A percentile compares a stretch with the other conserved stretches of the same genome.
phyloP scores from a whole-genome alignment of 139 green algal genomes.

The Edaphochlamys debaryana region DNA sequence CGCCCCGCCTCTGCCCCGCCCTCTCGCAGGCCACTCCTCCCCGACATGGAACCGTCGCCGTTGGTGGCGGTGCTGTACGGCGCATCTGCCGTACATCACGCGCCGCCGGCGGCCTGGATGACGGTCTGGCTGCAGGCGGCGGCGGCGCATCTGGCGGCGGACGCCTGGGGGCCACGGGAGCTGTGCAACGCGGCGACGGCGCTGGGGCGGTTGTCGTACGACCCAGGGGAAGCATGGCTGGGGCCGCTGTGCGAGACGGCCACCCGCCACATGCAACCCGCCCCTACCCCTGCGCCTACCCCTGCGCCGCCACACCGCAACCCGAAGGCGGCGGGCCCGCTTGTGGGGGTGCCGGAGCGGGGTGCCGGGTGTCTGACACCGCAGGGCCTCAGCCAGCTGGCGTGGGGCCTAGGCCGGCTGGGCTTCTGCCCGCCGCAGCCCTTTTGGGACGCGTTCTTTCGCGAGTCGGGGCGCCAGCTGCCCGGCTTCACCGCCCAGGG shows the following conservation, averaged over 20 bases:
- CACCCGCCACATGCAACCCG: neutral
- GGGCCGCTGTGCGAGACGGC: neutral
- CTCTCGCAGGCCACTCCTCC: conserved; percentile 13
- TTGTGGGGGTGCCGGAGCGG: neutral
- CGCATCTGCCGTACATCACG: neutral
- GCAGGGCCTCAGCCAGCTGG: conserved; percentile 22
- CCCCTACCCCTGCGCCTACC: neutral
- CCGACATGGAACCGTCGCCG: neutral
- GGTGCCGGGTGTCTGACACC: neutral
- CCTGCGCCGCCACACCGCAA: neutral
- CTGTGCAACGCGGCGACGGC: neutral
- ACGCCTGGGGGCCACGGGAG: neutral
- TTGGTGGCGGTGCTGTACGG: conserved; percentile 7
- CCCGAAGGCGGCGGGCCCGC: no score
- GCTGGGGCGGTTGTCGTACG: conserved; percentile 4
- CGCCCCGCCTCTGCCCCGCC: neutral
- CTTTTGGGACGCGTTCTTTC: neutral
- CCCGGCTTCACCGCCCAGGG: neutral
- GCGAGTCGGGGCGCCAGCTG: neutral
- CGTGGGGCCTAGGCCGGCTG: conserved; percentile 15
- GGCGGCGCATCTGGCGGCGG: neutral
- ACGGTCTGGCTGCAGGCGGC: neutral
- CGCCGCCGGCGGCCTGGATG: conserved; percentile 7
- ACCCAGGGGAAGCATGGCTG: neutral
- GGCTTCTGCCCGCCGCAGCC: neutral